These are phyloP conservation scores for Aleurites moluccanus DNA, from an alignment of 441 rosid genomes.

Conservation along the genomic window DNA sequence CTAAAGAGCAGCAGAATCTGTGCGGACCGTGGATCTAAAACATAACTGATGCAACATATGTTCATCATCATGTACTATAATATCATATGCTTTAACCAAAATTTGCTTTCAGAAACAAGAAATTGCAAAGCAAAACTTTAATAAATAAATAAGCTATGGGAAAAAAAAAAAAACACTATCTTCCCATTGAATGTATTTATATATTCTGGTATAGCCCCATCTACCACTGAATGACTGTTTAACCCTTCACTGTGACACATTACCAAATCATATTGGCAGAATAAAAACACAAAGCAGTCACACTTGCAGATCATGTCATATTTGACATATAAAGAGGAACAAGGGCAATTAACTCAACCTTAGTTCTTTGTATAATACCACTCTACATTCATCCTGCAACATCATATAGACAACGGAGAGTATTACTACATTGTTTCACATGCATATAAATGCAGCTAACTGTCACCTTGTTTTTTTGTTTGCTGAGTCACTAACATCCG, in stretches of 20 bases:
- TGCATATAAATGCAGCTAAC: background rate
- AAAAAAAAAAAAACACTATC: background rate
- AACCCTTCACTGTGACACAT: background rate
- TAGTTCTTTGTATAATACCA: background rate
- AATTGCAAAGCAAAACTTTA: background rate
- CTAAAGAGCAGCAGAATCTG: background rate
- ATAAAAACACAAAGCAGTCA: background rate
- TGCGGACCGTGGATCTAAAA: background rate
- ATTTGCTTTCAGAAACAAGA: background rate
- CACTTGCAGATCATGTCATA: background rate
- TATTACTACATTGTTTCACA: background rate
- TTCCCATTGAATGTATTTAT: background rate
- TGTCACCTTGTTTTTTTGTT: conserved; percentile 45
- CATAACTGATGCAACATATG: background rate
- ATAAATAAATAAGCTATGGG: background rate
- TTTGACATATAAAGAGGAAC: background rate
- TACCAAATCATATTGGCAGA: background rate
- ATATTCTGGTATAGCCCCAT: background rate
- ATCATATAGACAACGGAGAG: background rate
- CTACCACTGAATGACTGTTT: background rate
- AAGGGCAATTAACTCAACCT: background rate
- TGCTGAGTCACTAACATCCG: conserved; percentile 28
- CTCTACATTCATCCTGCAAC: background rate
- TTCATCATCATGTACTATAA: background rate
- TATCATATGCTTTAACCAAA: background rate